Base-by-base conservation (phyloP, 2,329 filamentous ascomycete genomes). In the Pyrenochaeta sp. region DNA sequence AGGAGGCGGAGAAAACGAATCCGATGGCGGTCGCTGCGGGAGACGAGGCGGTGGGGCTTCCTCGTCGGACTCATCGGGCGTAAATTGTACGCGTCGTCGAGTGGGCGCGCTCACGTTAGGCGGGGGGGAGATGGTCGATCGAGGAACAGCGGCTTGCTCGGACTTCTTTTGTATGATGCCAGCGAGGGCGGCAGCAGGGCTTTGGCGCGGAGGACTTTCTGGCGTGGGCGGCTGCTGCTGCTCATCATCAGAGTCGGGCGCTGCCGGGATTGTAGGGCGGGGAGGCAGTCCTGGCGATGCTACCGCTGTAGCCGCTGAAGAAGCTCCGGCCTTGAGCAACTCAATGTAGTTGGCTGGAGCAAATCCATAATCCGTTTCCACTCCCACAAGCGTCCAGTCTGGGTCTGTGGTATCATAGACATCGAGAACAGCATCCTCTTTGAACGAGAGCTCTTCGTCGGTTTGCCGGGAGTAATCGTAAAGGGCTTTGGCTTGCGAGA, bases 381-480 rank as follows among this genome's bases (percentile, higher is more conserved):
- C 81, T 15, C 94, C 93, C 27, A 96, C 94, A 44, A 99, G 81
- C 58, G 95, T 97, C 95, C 95, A 99, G 77, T 99, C 95, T 12
- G 92, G 91, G 75, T 99, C 95, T 4, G 92, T 90, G 9, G 84
- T 88, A 76, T 99, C 95, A 78, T 91, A 98, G 42, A 99, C 90
- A 56, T 90, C 82, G 43, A 99, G 83, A 39, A 86, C 78, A 35
- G 90, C 88, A 72, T 97, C 93, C 79, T 99, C 95, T 43, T 91
- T 85, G 73, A 99, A 98, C 20, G 94, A 98, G 9, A 99, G 83
- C 78, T 99, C 95, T 77, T 99, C 95, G 72, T 99, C 95, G 20
- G 95, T 99, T 79, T 99, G 95, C 67, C 94, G 87, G 45, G 91
- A 91, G 76, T 99, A 99, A 76, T 99, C 95, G 81, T 94, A 99